Evolutionary conservation across 257 asterid species (phyloP), one percentile per base, ranked within the genome.

Genomic region (Mentha longifolia): DNA sequence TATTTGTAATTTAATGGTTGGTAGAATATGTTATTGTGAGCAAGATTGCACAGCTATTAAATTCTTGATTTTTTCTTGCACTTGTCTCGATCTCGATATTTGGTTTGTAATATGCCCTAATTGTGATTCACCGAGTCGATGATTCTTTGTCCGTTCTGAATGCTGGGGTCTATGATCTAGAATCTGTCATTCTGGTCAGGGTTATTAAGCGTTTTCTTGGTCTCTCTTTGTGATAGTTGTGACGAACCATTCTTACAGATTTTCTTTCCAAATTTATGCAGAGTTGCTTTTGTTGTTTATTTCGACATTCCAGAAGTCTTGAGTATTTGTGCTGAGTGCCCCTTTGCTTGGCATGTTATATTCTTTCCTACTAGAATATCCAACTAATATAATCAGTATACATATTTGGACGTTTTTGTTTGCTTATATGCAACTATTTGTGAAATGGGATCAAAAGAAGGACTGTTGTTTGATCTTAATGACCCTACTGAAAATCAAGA

Each of bases 391-490:
- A 78, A 79, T 50, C 54, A 41, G 54, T 70, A 67, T 80, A 73
- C 79, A 75, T 49, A 71, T 79, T 82, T 71, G 79, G 85, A 61
- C 71, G 71, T 51, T 78, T 81, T 80, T 73, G 54, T 72, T 83
- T 74, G 82, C 81, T 76, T 86, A 85, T 79, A 81, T 89, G 93
- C 95, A 72, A 77, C 84, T 80, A 17, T 80, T 72, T 83, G 82
- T 67, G 84, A 92, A 79, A 95, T 95, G 99, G 96, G 91, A 77
- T 92, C 99, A 78, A 92, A 89, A 88, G 93, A 96, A 85, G 85
- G 84, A 88, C 80, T 81, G 70, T 81, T 89, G 63, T 86, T 95
- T 85, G 98, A 95, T 87, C 99, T 95, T 81, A 88, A 95, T 76
- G 98, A 88, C 65, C 91, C 97, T 60, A 74, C 85, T 72, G 97